Conservation (phyloP, 495 filamentous ascomycete genomes). For the Annulohypoxylon moriforme region DNA sequence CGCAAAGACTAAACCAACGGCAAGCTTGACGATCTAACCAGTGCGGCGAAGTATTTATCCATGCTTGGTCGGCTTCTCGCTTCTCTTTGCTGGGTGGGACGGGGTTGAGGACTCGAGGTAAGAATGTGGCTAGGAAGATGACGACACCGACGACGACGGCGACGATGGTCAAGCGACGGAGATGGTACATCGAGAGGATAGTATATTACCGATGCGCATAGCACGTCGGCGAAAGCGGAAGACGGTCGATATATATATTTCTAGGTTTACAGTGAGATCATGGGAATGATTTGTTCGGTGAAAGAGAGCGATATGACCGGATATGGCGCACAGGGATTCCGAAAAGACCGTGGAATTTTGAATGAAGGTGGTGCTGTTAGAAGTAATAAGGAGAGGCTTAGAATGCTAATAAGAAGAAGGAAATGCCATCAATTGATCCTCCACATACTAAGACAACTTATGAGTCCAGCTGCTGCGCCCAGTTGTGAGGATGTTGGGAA, state of each 20-base stretch:
- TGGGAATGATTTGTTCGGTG: constrained; percentile 2
- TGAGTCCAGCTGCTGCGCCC: constrained; percentile 27
- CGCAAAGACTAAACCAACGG: constrained; percentile 78
- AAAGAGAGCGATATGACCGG: constrained; percentile 30
- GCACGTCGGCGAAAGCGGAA: constrained; percentile 31
- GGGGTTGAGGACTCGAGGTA: constrained; percentile 58
- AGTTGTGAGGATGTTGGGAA: constrained; percentile 8
- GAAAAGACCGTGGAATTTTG: constrained; percentile 26
- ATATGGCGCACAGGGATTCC: constrained; percentile 14
- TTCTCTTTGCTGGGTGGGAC: constrained; percentile 55
- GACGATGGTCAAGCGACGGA: constrained; percentile 52
- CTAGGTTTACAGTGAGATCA: constrained; percentile 7
- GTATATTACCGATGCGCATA: constrained; percentile 36
- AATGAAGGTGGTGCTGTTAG: constrained; percentile 34
- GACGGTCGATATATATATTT: background rate
- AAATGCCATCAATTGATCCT: constrained; percentile 32
- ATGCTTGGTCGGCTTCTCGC: constrained; percentile 69
- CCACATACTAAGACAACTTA: constrained; percentile 33
- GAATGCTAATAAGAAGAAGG: constrained; percentile 34
- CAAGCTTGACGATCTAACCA: constrained; percentile 82
- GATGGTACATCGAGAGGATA: constrained; percentile 48
- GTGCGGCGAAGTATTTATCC: constrained; percentile 76
- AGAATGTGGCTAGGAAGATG: constrained; percentile 50
- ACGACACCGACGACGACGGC: constrained; percentile 43
- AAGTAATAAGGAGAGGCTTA: constrained; percentile 23